Evolutionary conservation across 2,329 filamentous ascomycete species (phyloP), one percentile per base, ranked within the genome.

Genomic region (Cercospora sojina): DNA sequence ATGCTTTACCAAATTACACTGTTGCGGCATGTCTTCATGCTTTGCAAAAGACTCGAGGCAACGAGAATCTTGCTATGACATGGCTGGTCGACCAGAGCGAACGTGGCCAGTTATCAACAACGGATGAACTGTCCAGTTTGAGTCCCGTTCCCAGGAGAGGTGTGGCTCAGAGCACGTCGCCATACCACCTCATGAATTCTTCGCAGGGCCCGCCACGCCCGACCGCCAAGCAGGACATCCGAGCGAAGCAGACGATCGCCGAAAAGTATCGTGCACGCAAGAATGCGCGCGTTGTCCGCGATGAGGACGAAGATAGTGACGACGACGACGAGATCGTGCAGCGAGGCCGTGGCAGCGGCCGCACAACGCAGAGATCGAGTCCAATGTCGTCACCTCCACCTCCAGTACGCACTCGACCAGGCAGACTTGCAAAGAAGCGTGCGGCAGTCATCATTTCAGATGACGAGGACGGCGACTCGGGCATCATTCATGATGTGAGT

Each of bases 31-130:
- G 85, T 49, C 76, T 84, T 53, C 78, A 85, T 64, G 84, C 85
- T 5, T 76, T 91, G 27, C 62, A 82, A 1, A 71, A 74, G 16
- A 82, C 81, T 61, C 82, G 80, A 20, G 84, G 85, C 1, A 83
- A 86, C 66, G 84, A 82, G 64, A 82, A 87, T 23, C 83, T 86
- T 72, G 85, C 89, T 1, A 77, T 85, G 65, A 79, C 80, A 2
- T 77, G 80, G 60, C 72, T 88, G 43, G 79, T 79, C 2, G 74
- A 75, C n/a, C 70, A 76, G 13, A 77, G 81, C 3, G 68, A 73
- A 29, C 53, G 56, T 10, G 35, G 38, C 18, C 25, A n/a, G n/a
- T 27, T 25, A 18, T n/a, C 25, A 57, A 60, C 65, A 31, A 18
- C 47, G 2, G 75, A 77, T 65, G 71, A 74, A 41, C 67, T 77